Evolutionary conservation across 352 stramenopile genomes (phyloP).

Genomic region (Phytopythium cucurbitacearum): DNA sequence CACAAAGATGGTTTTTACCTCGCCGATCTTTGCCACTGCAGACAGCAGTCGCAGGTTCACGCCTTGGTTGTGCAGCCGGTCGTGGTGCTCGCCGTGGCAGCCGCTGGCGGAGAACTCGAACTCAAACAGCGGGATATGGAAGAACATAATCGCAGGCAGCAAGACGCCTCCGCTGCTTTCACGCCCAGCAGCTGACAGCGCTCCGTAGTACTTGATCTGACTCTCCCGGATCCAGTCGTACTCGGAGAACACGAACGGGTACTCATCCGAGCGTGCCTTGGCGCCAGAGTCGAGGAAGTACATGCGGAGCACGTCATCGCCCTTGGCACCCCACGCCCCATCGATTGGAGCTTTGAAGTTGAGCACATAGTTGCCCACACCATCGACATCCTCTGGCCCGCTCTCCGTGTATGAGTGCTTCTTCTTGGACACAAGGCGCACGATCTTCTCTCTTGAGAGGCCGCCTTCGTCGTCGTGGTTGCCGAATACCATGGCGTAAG

Average conservation of each 20-base stretch:
- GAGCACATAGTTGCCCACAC: constrained; percentile 65
- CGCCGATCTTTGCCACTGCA: constrained; percentile 33
- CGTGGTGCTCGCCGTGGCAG: constrained; percentile 21
- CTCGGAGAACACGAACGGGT: constrained; percentile 17
- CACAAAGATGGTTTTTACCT: constrained; percentile 57
- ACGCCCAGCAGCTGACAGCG: constrained; percentile 14
- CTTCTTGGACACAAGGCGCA: constrained; percentile 26
- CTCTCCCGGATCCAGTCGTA: constrained; percentile 50
- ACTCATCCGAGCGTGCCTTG: constrained; percentile 21
- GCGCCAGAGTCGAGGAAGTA: constrained; percentile 65
- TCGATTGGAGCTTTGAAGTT: constrained; percentile 31
- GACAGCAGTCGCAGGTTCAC: constrained; percentile 34
- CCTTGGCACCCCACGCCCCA: constrained; percentile 29
- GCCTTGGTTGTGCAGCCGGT: constrained; percentile 17
- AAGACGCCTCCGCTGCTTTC: constrained; percentile 6
- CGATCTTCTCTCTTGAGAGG: constrained; percentile 34
- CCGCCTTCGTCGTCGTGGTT: constrained; percentile 63
- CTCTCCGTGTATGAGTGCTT: constrained; percentile 43
- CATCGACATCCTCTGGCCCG: constrained; percentile 36
- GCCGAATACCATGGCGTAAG: constrained; percentile 53
- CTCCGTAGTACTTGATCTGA: constrained; percentile 38
- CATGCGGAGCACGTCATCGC: constrained; percentile 47
- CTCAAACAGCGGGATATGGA: constrained; percentile 58
- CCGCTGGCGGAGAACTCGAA: constrained; percentile 21
- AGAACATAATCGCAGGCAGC: constrained; percentile 50